phyloP scores from a whole-genome alignment of 257 asterid genomes.

The Solanum chmielewskii region DNA sequence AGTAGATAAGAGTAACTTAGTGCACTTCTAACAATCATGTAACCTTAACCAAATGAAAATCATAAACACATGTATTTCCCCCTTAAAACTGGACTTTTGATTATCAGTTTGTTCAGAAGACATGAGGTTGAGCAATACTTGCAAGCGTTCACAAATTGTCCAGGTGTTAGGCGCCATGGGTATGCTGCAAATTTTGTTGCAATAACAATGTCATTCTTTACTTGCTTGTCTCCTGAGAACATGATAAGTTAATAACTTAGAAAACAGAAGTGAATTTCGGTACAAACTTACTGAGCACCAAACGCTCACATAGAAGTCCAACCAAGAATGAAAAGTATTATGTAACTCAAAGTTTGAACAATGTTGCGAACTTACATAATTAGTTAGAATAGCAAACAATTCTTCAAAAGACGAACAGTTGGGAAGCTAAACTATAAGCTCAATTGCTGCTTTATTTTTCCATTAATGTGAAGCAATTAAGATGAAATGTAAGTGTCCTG shows the following conservation, averaged over 20 bases:
- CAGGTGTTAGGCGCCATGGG: conserved; percentile 93
- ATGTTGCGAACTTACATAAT: neutral
- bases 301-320: neutral
- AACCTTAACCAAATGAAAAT: neutral
- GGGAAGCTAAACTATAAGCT: neutral
- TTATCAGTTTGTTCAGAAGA: neutral
- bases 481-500: neutral
- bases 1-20: neutral
- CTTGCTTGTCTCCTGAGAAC: conserved; percentile 43
- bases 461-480: neutral
- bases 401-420: neutral
- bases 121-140: conserved; percentile 31
- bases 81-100: neutral
- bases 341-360: neutral
- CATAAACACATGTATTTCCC: neutral
- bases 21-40: neutral
- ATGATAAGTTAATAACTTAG: neutral
- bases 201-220: conserved; percentile 41
- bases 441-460: neutral
- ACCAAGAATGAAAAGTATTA: neutral
- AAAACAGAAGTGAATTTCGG: neutral
- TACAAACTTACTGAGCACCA: neutral
- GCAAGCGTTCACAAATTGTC: conserved; percentile 88
- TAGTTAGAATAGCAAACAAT: neutral
- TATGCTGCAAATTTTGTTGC: conserved; percentile 97